Percentiles rank a stretch among this genome's conserved stretches.
phyloP scores from a whole-genome alignment of 75 land plant species.

The Cunninghamia lanceolata region DNA sequence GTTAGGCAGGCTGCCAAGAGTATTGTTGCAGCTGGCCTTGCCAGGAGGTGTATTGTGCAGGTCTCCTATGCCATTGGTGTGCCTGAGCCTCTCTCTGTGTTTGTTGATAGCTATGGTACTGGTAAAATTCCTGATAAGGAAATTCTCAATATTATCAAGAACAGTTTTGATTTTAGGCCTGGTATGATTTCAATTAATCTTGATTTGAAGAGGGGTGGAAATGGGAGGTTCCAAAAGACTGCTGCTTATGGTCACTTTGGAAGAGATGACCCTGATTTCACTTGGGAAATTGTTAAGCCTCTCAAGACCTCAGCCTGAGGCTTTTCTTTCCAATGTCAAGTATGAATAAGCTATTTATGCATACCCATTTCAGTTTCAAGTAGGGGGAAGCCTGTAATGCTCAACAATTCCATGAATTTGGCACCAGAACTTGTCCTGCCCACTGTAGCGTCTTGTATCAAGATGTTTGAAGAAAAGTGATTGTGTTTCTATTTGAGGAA shows the following conservation, averaged over 20 bases:
- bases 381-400: too few relatives aligned
- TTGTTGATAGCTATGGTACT: constrained; percentile 37
- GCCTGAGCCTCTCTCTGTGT: constrained; percentile 46
- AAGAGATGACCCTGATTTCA: too few relatives aligned
- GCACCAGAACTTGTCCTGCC: too few relatives aligned
- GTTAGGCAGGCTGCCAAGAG: constrained; percentile 36
- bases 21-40: constrained; percentile 26
- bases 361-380: too few relatives aligned
- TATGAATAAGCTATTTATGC: too few relatives aligned
- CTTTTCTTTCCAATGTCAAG: too few relatives aligned
- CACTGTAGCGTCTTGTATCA: too few relatives aligned
- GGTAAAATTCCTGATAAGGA: constrained; percentile 32
- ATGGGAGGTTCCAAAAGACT: constrained; percentile 46
- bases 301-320: too few relatives aligned
- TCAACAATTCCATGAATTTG: too few relatives aligned
- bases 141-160: constrained; percentile 41
- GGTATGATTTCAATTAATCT: constrained; percentile 47
- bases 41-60: constrained; percentile 31
- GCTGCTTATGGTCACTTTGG: constrained; percentile 33
- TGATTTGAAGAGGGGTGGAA: constrained; percentile 46
- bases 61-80: constrained; percentile 49
- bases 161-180: constrained; percentile 46
- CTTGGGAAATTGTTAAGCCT: too few relatives aligned
- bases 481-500: too few relatives aligned
- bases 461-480: too few relatives aligned